Evolutionary conservation across 164 flowering plant genomes (phyloP).

Genomic region (Houttuynia cordata): DNA sequence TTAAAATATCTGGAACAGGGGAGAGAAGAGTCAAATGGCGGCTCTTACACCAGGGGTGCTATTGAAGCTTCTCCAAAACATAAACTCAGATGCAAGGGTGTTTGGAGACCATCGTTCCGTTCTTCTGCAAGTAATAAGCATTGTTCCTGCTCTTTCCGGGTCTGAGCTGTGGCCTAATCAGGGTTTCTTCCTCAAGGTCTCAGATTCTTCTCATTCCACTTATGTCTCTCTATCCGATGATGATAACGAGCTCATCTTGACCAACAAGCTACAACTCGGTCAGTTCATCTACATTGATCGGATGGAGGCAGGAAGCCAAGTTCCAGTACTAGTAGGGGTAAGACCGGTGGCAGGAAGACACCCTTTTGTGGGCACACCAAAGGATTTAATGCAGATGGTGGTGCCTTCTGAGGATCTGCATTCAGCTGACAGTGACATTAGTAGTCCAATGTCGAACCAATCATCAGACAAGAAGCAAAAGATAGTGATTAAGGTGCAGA

Average conservation of each 20-base stretch:
- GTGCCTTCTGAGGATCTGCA: constrained; percentile 39
- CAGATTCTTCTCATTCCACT: constrained; percentile 91
- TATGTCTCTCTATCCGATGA: constrained; percentile 66
- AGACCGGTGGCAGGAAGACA: constrained; percentile 77
- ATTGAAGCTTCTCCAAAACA: constrained; percentile 68
- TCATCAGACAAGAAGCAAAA: constrained; percentile 27
- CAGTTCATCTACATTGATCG: constrained; percentile 84
- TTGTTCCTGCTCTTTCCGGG: constrained; percentile 82
- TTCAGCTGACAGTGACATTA: constrained; percentile 18
- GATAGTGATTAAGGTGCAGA: constrained; percentile 85
- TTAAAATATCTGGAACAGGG: constrained; percentile 1
- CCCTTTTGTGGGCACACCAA: constrained; percentile 75
- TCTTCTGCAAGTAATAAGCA: constrained; percentile 87
- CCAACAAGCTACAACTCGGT: constrained; percentile 76
- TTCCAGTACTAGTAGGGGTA: constrained; percentile 68
- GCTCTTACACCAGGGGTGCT: constrained; percentile 84
- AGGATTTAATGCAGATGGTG: constrained; percentile 82
- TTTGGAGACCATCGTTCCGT: constrained; percentile 79
- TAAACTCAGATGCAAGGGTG: constrained; percentile 53
- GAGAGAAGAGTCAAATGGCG: constrained; percentile 38
- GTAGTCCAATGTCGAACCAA: constrained; percentile 17
- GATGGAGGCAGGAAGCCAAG: constrained; percentile 61
- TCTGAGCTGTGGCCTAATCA: constrained; percentile 90
- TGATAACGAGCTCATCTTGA: constrained; percentile 80
- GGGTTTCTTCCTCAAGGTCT: constrained; percentile 90